phyloP scores from a whole-genome alignment of 305 asterid species.

The Solanum hybrid region DNA sequence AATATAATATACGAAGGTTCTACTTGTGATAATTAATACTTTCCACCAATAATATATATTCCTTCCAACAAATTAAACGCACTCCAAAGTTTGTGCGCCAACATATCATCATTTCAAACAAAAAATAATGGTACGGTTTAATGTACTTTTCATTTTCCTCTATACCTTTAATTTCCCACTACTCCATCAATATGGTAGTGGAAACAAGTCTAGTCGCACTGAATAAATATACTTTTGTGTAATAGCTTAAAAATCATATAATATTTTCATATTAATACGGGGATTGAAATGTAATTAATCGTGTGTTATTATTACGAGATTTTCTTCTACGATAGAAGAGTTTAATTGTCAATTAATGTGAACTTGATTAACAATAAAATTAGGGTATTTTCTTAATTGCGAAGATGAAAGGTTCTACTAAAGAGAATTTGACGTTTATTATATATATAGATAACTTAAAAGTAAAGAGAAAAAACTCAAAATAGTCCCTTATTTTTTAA shows the following conservation, averaged over 20 bases:
- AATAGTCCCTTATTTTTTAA: background rate
- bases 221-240: background rate
- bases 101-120: background rate
- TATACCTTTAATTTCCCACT: background rate
- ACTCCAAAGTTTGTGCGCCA: background rate
- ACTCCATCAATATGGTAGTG: background rate
- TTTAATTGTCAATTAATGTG: background rate
- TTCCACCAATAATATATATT: background rate
- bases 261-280: background rate
- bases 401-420: background rate
- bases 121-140: background rate
- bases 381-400: background rate
- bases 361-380: too few species aligned
- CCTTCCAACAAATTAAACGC: background rate
- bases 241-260: background rate
- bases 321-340: background rate
- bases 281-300: background rate
- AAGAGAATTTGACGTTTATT: background rate
- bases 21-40: background rate
- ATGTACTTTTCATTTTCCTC: background rate
- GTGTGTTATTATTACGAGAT: background rate
- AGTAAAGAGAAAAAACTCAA: background rate
- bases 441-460: background rate
- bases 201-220: background rate
- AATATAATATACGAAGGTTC: background rate